phyloP scores from a whole-genome alignment of 371 early-diverging fungal genomes.

The Mycotypha africana region DNA sequence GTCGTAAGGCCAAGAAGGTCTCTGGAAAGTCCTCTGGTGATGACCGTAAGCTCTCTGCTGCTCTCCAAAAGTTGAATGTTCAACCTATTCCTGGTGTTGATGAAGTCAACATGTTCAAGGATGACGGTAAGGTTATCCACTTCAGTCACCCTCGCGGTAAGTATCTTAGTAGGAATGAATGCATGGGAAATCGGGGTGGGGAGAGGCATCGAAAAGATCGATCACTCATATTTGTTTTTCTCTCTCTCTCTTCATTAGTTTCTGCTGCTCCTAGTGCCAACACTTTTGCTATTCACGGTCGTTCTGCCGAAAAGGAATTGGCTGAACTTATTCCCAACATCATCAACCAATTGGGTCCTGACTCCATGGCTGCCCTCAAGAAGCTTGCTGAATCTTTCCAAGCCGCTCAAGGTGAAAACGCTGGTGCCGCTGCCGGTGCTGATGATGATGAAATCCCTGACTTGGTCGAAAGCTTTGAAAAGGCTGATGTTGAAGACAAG shows the following conservation, averaged over 20 bases:
- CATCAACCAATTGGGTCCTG: slow-evolving; percentile 94
- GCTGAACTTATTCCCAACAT: slow-evolving; percentile 91
- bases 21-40: slow-evolving; percentile 73
- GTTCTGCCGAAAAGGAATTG: slow-evolving; percentile 84
- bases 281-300: slow-evolving; percentile 91
- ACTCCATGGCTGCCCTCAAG: slow-evolving; percentile 84
- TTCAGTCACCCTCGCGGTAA: slow-evolving; percentile 87
- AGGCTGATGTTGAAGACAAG: slow-evolving; percentile 46
- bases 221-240: background rate
- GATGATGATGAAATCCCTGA: slow-evolving; percentile 76
- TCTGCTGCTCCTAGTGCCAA: slow-evolving; percentile 83
- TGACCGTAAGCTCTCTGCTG: slow-evolving; percentile 88
- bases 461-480: slow-evolving; percentile 61
- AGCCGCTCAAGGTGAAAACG: slow-evolving; percentile 50
- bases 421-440: slow-evolving; percentile 37
- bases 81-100: slow-evolving; percentile 85
- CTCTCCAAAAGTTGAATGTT: slow-evolving; percentile 86
- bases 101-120: slow-evolving; percentile 98
- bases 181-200: background rate
- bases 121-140: slow-evolving; percentile 92
- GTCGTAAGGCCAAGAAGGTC: slow-evolving; percentile 62
- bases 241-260: slow-evolving; percentile 43
- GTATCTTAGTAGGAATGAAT: slow-evolving; percentile 2
- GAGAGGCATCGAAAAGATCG: background rate
- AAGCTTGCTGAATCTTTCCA: slow-evolving; percentile 86